These are phyloP conservation scores for Colletotrichum sp. DNA, from an alignment of 2,329 filamentous ascomycete species.

Conservation along the genomic window DNA sequence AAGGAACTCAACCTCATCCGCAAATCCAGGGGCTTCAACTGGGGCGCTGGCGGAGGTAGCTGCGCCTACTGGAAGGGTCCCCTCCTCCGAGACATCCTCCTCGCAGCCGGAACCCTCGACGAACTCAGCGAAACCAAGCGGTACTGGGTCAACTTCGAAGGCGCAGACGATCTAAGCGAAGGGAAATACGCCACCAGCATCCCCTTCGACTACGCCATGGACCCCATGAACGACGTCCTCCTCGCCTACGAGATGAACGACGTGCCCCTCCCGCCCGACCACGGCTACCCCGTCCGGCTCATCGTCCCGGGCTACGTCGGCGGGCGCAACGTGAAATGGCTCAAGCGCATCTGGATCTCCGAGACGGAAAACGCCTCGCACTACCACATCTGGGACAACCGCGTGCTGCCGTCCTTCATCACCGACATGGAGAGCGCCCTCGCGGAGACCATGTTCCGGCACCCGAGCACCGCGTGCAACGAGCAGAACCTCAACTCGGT, in stretches of 20 bases:
- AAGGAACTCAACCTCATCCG: slow-evolving; percentile 58
- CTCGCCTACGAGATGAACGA: slow-evolving; percentile 54
- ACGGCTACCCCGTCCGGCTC: slow-evolving; percentile 48
- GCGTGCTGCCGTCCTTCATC: slow-evolving; percentile 55
- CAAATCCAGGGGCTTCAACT: slow-evolving; percentile 53
- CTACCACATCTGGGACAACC: slow-evolving; percentile 57
- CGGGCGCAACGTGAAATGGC: slow-evolving; percentile 52
- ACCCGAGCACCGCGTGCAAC: slow-evolving; percentile 52
- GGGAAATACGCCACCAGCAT: slow-evolving; percentile 54
- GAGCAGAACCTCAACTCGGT: slow-evolving; percentile 55
- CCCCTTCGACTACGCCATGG: slow-evolving; percentile 52
- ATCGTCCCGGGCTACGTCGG: slow-evolving; percentile 49
- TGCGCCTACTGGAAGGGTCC: slow-evolving; percentile 58
- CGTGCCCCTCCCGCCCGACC: slow-evolving; percentile 44
- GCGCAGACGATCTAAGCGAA: slow-evolving; percentile 50
- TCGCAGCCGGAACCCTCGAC: slow-evolving; percentile 40
- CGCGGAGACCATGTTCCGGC: slow-evolving; percentile 49
- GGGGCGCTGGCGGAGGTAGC: slow-evolving; percentile 47
- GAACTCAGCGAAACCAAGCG: slow-evolving; percentile 1
- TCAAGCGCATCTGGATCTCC: slow-evolving; percentile 44
- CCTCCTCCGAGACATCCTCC: slow-evolving; percentile 48
- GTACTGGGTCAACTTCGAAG: slow-evolving; percentile 54
- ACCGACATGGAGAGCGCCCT: slow-evolving; percentile 53
- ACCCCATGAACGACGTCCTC: slow-evolving; percentile 51
- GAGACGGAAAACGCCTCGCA: slow-evolving; percentile 48